Evolutionary conservation across 768 basidiomycete genomes (phyloP).

Genomic region (Pleurotus platypus): DNA sequence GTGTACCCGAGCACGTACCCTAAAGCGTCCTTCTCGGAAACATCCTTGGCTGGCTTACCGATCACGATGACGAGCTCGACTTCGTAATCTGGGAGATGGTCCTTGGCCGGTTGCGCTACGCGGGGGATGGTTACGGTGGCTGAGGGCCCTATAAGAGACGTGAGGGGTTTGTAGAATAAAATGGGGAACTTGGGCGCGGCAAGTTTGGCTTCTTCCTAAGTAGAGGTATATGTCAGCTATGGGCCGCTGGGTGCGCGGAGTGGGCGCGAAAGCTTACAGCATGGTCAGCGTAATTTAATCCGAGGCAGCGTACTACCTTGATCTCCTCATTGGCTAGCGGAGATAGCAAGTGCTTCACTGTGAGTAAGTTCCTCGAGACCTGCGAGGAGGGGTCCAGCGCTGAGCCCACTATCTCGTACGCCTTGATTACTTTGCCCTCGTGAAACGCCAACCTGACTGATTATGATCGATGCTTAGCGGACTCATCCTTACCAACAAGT

Average conservation of each 20-base stretch:
- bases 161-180: slow-evolving; percentile 76
- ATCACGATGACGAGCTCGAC: slow-evolving; percentile 81
- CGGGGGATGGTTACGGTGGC: slow-evolving; percentile 64
- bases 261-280: slow-evolving; percentile 40
- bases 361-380: slow-evolving; percentile 59
- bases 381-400: slow-evolving; percentile 64
- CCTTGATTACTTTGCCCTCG: slow-evolving; percentile 55
- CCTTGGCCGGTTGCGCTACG: slow-evolving; percentile 64
- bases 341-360: slow-evolving; percentile 66
- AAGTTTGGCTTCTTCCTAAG: slow-evolving; percentile 66
- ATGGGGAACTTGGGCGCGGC: slow-evolving; percentile 66
- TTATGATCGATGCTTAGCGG: background rate
- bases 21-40: slow-evolving; percentile 75
- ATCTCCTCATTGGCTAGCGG: slow-evolving; percentile 68
- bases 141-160: slow-evolving; percentile 66
- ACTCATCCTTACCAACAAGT: slow-evolving; percentile 52
- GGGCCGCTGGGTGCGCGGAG: slow-evolving; percentile 1
- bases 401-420: slow-evolving; percentile 69
- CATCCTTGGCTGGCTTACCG: slow-evolving; percentile 76
- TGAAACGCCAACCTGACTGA: slow-evolving; percentile 59
- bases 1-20: slow-evolving; percentile 87
- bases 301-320: slow-evolving; percentile 70
- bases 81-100: slow-evolving; percentile 79
- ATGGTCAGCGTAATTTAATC: slow-evolving; percentile 83
- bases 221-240: background rate